phyloP scores from a whole-genome alignment of 1,284 basidiomycete species.

The Ganoderma meredithae region DNA sequence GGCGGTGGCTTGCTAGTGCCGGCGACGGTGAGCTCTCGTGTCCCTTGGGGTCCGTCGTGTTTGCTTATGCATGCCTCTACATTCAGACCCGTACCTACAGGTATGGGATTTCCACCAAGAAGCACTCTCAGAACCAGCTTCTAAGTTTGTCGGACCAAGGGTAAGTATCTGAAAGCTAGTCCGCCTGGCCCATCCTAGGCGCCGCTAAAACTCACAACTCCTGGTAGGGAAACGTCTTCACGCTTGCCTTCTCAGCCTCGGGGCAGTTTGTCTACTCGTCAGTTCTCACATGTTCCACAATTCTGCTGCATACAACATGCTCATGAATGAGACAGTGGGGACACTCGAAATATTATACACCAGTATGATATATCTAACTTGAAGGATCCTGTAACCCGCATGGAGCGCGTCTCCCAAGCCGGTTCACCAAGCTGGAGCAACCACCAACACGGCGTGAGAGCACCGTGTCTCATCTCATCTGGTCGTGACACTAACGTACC shows the following conservation, averaged over 20 bases:
- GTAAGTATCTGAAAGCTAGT: conserved; percentile 43
- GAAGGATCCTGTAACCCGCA: conserved; percentile 29
- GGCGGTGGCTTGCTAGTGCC: conserved; percentile 76
- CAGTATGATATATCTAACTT: conserved; percentile 59
- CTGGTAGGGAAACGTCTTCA: conserved; percentile 71
- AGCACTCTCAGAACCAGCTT: conserved; percentile 54
- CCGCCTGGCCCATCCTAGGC: background rate
- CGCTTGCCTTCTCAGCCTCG: conserved; percentile 69
- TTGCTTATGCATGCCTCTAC: conserved; percentile 3
- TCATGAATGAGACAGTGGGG: conserved; percentile 54
- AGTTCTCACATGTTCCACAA: conserved; percentile 36
- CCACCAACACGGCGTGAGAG: conserved; percentile 20
- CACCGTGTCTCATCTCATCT: background rate
- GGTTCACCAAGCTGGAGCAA: conserved; percentile 15
- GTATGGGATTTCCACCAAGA: conserved; percentile 80
- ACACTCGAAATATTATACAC: conserved; percentile 62
- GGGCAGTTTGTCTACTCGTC: conserved; percentile 71
- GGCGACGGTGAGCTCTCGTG: conserved; percentile 65
- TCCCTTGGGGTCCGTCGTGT: background rate
- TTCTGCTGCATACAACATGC: conserved; percentile 9
- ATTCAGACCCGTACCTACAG: conserved; percentile 62
- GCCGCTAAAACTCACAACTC: background rate
- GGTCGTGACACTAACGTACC: background rate
- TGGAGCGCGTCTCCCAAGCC: conserved; percentile 11
- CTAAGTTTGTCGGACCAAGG: conserved; percentile 56